A percentile compares a stretch with the other conserved stretches of the same genome.
phyloP scores from a whole-genome alignment of 2,329 filamentous ascomycete genomes.

The Hypoxylon sp. region DNA sequence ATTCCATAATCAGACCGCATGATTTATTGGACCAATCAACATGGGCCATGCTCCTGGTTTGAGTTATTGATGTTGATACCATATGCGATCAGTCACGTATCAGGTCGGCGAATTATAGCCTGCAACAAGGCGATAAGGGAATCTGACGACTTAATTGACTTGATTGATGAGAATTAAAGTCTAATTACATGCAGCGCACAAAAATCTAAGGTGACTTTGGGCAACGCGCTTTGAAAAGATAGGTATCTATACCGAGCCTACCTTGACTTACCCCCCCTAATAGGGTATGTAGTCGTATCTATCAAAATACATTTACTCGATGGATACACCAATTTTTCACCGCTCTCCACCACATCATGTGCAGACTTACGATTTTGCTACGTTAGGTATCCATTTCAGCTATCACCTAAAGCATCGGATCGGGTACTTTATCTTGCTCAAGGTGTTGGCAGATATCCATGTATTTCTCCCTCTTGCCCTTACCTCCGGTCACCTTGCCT shows the following conservation, averaged over 20 bases:
- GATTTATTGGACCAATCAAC: slow-evolving; percentile 38
- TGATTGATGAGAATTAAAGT: slow-evolving; percentile 33
- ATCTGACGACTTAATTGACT: slow-evolving; percentile 25
- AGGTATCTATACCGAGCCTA: slow-evolving; percentile 3
- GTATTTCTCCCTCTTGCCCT: slow-evolving; percentile 19
- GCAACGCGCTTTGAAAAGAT: slow-evolving; percentile 9
- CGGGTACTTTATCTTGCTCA: not conserved
- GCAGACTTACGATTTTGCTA: slow-evolving; percentile 6
- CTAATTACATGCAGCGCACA: slow-evolving; percentile 28
- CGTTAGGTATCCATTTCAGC: slow-evolving; percentile 16
- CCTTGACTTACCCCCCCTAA: not conserved
- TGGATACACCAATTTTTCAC: slow-evolving; percentile 25
- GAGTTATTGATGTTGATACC: slow-evolving; percentile 35
- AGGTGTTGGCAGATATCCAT: slow-evolving; percentile 9
- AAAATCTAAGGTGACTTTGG: slow-evolving; percentile 34
- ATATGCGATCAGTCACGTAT: slow-evolving; percentile 44
- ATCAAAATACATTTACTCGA: not conserved
- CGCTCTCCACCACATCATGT: slow-evolving; percentile 26
- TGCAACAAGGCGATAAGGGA: slow-evolving; percentile 44
- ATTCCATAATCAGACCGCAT: slow-evolving; percentile 44
- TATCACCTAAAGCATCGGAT: slow-evolving; percentile 3
- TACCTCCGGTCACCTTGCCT: slow-evolving; percentile 36
- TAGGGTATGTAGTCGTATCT: not conserved
- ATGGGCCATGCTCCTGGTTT: slow-evolving; percentile 31
- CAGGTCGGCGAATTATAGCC: slow-evolving; percentile 41